Evolutionary conservation across 306 rosid species (phyloP).

Genomic region (Lathyrus aphaca): DNA sequence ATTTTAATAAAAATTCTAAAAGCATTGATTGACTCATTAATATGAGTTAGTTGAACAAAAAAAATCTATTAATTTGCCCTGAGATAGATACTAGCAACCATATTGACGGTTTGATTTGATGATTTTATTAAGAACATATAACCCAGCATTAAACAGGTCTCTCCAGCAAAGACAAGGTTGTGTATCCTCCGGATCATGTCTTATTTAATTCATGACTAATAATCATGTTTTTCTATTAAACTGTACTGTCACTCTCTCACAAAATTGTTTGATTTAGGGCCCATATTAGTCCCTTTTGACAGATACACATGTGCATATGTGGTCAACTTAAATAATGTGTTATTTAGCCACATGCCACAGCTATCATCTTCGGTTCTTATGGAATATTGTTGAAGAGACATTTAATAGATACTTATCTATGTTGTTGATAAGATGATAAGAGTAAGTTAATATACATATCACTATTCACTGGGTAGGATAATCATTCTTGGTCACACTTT

Average conservation of each 20-base stretch:
- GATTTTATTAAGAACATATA: not conserved
- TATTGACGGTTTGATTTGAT: not conserved
- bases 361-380: too few species aligned
- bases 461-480: too few species aligned
- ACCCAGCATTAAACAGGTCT: constrained; percentile 27
- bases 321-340: too few species aligned
- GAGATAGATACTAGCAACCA: constrained; percentile 12
- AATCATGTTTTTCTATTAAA: constrained; percentile 39
- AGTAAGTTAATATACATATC: too few species aligned
- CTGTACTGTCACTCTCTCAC: constrained; percentile 4
- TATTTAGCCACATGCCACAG: too few species aligned
- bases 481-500: too few species aligned
- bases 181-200: not conserved
- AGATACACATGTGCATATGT: too few species aligned
- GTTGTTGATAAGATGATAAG: too few species aligned
- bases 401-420: too few species aligned
- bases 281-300: not conserved
- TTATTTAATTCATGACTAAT: constrained; percentile 18
- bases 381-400: too few species aligned
- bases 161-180: constrained; percentile 10
- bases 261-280: constrained; percentile 27
- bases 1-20: not conserved
- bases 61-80: constrained; percentile 5
- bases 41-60: not conserved
- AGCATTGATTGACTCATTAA: constrained; percentile 9